Evolutionary conservation across 1,139 yeast species (phyloP).

Genomic region (Candida anutae): DNA sequence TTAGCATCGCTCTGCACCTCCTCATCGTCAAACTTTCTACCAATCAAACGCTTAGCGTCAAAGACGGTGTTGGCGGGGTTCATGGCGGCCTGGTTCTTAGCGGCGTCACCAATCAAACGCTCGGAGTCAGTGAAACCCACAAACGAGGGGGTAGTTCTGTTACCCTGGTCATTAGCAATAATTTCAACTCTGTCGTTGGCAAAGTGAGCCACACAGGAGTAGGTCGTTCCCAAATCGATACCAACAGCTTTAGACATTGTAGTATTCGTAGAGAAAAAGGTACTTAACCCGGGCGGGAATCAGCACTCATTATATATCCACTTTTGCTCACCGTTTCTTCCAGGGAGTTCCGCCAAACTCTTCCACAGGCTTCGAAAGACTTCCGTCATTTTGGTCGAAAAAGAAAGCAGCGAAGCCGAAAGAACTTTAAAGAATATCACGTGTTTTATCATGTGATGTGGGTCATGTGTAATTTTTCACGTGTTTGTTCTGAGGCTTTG

Average conservation of each 20-base stretch:
- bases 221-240: slow-evolving; percentile 80
- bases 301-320: too few species aligned
- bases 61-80: slow-evolving; percentile 60
- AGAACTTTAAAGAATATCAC: too few species aligned
- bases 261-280: slow-evolving; percentile 4
- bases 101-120: slow-evolving; percentile 65
- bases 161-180: slow-evolving; percentile 65
- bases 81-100: slow-evolving; percentile 67
- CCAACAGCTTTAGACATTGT: slow-evolving; percentile 66
- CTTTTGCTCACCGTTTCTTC: too few species aligned
- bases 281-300: too few species aligned
- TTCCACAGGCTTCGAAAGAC: too few species aligned
- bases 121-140: slow-evolving; percentile 64
- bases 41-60: slow-evolving; percentile 64
- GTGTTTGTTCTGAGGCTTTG: too few species aligned
- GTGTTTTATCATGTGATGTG: too few species aligned
- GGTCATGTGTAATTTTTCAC: too few species aligned
- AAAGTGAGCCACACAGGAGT: slow-evolving; percentile 76
- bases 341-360: too few species aligned
- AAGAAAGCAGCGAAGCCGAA: too few species aligned
- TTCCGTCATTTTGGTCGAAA: too few species aligned
- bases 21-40: slow-evolving; percentile 52
- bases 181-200: slow-evolving; percentile 67
- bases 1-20: slow-evolving; percentile 51
- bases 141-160: slow-evolving; percentile 64